Evolutionary conservation across 345 rosid species (phyloP).

Genomic region (Jatropha curcas): DNA sequence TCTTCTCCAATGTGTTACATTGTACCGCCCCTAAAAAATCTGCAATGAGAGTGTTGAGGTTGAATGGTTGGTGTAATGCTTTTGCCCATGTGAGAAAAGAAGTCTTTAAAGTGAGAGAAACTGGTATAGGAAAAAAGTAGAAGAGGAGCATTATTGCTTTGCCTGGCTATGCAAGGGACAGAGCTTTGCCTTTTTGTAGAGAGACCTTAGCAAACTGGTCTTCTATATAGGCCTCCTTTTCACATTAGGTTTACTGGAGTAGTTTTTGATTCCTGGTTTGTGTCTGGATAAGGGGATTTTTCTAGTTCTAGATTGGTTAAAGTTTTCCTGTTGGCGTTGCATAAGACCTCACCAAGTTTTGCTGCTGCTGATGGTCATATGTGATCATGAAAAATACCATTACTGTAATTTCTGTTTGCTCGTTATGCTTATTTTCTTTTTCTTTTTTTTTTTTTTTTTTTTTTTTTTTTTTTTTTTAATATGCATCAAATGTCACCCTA

Average conservation of each 20-base stretch:
- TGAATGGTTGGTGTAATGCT: constrained; percentile 1
- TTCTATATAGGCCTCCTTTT: constrained; percentile 5
- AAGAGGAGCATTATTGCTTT: constrained; percentile 17
- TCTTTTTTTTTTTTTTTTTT: too few species aligned
- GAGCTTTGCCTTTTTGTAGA: constrained; percentile 4
- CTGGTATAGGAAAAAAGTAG: constrained; percentile 1
- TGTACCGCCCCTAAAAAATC: background rate
- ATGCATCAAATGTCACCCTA: too few species aligned
- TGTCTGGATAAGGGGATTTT: background rate
- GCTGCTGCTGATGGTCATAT: background rate
- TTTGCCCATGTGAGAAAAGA: constrained; percentile 18
- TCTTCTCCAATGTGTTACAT: background rate
- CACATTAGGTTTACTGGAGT: background rate
- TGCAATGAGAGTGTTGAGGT: background rate
- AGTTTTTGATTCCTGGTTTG: background rate
- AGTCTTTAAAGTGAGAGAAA: background rate
- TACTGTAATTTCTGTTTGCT: background rate
- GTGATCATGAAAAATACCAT: background rate
- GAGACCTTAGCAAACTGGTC: constrained; percentile 5
- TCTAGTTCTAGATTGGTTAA: too few species aligned
- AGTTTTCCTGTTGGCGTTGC: too few species aligned
- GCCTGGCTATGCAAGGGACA: constrained; percentile 13
- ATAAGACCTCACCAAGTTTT: background rate
- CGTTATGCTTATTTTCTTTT: too few species aligned
- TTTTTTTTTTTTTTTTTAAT: too few species aligned